Base-by-base conservation (phyloP, 768 basidiomycete genomes). In the Crucibulum laeve region DNA sequence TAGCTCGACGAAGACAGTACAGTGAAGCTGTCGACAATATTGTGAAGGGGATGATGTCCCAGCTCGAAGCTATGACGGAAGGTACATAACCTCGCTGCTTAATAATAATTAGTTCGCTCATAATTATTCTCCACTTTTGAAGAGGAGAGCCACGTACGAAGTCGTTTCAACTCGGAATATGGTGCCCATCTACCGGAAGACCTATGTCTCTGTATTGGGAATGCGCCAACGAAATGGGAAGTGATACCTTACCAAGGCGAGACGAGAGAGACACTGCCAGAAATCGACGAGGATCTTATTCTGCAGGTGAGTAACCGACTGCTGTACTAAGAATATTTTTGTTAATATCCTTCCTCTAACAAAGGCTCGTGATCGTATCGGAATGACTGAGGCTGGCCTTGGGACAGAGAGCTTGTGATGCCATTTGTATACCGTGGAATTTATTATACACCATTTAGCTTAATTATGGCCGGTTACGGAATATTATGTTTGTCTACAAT, bases 131-230 rank as follows among this genome's bases (percentile, higher is more conserved):
- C 19, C 25, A 28, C 13, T 11, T 49, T 43, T 30, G 22, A 55
- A 91, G 89, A 87, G 65, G 90, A 92, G 59, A 71, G 72, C 17
- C 68, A 70, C 44, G 60, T 76, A 10, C 76, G 90, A 26, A 72
- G 74, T 37, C 73, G 71, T 25, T 92, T 92, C 60, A 87, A 88
- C 48, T 69, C 70, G 3, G 82, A 83, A 36, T 80, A 91, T 39
- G 89, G 87, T 0, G 71, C 71, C 10, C 77, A 84, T 57, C 72
- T 92, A 2, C 89, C 89, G 0, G 76, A 82, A 49, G 90, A 92
- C 51, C 72, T 92, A 28, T 91, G 90, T 56, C 64, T 90, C 13
- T 87, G 77, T 47, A 80, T 91, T 41, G 78, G 76, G 50, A 86
- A 90, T 57, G 61, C 75, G 7, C 89, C 89, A 7, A 88, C 86